Percentiles rank a stretch among this genome's conserved stretches.
phyloP scores from a whole-genome alignment of 2,329 filamentous ascomycete genomes.

The Apiospora marii region DNA sequence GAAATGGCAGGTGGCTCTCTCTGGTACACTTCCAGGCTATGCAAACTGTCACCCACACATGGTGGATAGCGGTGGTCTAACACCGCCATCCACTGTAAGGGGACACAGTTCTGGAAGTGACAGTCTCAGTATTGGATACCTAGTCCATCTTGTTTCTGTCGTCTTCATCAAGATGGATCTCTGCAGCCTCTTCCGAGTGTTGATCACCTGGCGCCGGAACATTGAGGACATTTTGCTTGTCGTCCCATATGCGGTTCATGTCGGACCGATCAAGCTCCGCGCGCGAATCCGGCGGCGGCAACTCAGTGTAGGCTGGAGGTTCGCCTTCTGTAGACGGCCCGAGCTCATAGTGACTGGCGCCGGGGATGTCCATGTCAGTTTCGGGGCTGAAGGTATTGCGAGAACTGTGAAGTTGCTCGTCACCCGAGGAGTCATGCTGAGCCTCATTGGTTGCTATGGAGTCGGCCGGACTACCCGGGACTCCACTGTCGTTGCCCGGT shows the following conservation, averaged over 20 bases:
- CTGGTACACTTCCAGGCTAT: background rate
- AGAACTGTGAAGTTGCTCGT: conserved; percentile 42
- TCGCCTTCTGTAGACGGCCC: conserved; percentile 33
- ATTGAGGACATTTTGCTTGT: conserved; percentile 47
- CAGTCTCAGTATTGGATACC: conserved; percentile 9
- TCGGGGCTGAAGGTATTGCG: conserved; percentile 32
- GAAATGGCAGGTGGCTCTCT: background rate
- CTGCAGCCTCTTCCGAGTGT: conserved; percentile 55
- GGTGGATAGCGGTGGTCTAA: conserved; percentile 1
- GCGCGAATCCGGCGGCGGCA: conserved; percentile 30
- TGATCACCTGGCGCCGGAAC: conserved; percentile 47
- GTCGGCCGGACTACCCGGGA: conserved; percentile 35
- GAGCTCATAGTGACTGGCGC: conserved; percentile 41
- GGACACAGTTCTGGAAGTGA: conserved; percentile 11
- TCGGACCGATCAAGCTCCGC: conserved; percentile 38
- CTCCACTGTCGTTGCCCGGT: conserved; percentile 39
- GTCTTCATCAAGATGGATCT: conserved; percentile 58
- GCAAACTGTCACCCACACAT: background rate
- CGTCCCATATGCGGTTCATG: conserved; percentile 45
- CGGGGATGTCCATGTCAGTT: conserved; percentile 36
- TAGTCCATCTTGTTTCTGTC: conserved; percentile 39
- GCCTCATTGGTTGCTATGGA: conserved; percentile 47
- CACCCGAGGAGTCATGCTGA: conserved; percentile 47
- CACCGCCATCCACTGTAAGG: background rate
- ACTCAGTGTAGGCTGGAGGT: conserved; percentile 34